Conservation (phyloP, 768 basidiomycete species). For the Tulasnella sp. region DNA sequence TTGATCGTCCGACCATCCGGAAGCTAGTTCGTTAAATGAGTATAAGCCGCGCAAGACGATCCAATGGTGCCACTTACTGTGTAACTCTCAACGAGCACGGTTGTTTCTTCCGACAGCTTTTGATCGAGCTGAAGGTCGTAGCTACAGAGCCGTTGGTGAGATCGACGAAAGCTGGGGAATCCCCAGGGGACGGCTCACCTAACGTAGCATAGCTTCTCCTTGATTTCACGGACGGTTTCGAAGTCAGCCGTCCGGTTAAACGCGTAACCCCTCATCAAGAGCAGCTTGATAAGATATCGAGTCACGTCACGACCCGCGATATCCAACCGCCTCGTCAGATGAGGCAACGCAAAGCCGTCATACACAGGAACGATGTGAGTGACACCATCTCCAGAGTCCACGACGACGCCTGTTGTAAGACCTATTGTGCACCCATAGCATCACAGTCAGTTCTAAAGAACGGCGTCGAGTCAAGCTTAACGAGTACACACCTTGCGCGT, state of each 20-base stretch:
- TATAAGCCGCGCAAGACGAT: neutral
- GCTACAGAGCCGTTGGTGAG: slow-evolving; percentile 30
- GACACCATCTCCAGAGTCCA: slow-evolving; percentile 98
- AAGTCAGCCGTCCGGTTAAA: slow-evolving; percentile 99
- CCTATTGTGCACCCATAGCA: slow-evolving; percentile 38
- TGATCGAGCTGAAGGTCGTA: slow-evolving; percentile 97
- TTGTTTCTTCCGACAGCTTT: slow-evolving; percentile 88
- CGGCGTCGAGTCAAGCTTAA: too few relatives aligned
- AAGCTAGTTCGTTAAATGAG: slow-evolving; percentile 37
- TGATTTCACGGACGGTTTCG: slow-evolving; percentile 97
- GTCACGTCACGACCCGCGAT: slow-evolving; percentile 98
- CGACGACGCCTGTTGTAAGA: slow-evolving; percentile 95
- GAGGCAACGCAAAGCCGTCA: slow-evolving; percentile 91
- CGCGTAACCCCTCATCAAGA: slow-evolving; percentile 99
- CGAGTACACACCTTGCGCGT: slow-evolving; percentile 87
- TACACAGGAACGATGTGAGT: slow-evolving; percentile 99
- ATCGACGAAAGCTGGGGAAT: neutral
- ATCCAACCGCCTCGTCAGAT: slow-evolving; percentile 86
- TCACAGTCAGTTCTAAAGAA: neutral
- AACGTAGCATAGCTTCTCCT: slow-evolving; percentile 97
- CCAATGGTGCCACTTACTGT: slow-evolving; percentile 44
- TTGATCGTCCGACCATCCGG: slow-evolving; percentile 95
- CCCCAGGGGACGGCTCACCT: slow-evolving; percentile 40
- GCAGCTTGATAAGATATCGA: slow-evolving; percentile 96
- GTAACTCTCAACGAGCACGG: slow-evolving; percentile 90